Evolutionary conservation across 495 filamentous ascomycete genomes (phyloP), one percentile per base, ranked within the genome.

Genomic region (Aspergillus olivimuriae): DNA sequence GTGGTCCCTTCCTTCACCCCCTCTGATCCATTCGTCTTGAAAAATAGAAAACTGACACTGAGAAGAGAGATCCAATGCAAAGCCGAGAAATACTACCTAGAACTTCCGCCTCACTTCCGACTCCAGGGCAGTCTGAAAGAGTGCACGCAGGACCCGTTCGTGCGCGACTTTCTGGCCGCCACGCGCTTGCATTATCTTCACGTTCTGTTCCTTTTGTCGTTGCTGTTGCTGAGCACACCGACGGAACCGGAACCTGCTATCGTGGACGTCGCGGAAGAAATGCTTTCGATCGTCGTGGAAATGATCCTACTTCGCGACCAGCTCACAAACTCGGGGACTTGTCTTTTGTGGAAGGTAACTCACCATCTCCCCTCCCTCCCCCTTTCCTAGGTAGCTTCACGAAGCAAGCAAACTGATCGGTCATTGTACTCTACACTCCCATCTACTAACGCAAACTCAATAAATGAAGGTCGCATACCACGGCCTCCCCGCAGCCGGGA

Each of bases 391-490:
- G 20, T 24, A 38, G 32, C 35, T 12, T 15, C n/a, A n/a, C n/a
- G n/a, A n/a, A n/a, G n/a, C n/a, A n/a, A n/a, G n/a, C n/a, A n/a
- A n/a, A n/a, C n/a, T n/a, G n/a, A n/a, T n/a, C n/a, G n/a, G n/a
- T n/a, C n/a, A n/a, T n/a, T n/a, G n/a, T n/a, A n/a, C n/a, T n/a
- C n/a, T n/a, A n/a, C n/a, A n/a, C n/a, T n/a, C n/a, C n/a, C n/a
- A n/a, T n/a, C n/a, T n/a, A n/a, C n/a, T n/a, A n/a, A n/a, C n/a
- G n/a, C n/a, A n/a, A n/a, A n/a, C n/a, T n/a, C n/a, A n/a, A n/a
- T n/a, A n/a, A n/a, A n/a, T n/a, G n/a, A n/a, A 69, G 66, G 57
- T 70, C 17, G 63, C 58, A 3, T 57, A 70, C 36, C 69, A 67
- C 34, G 66, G 66, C 6, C 58, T 70, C 7, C 63, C 66, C 8